phyloP scores from a whole-genome alignment of 768 basidiomycete species.

The Tulasnella sp. region DNA sequence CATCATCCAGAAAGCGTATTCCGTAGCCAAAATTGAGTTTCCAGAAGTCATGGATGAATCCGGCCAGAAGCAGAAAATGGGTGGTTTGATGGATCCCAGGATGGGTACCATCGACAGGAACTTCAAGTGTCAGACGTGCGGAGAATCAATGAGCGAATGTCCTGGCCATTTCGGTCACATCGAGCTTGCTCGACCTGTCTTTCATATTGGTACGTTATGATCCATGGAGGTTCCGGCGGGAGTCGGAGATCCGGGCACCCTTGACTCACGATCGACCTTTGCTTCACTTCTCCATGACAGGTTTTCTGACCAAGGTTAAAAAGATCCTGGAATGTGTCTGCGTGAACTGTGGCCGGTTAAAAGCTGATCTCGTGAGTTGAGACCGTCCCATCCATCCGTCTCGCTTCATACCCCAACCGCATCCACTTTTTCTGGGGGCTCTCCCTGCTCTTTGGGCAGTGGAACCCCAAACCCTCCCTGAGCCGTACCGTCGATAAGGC shows the following conservation, averaged over 20 bases:
- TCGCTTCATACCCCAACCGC: constrained; percentile 79
- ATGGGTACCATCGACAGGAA: constrained; percentile 98
- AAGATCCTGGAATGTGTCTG: constrained; percentile 99
- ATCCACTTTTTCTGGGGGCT: constrained; percentile 97
- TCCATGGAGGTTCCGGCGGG: neutral
- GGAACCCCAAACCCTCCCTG: constrained; percentile 79
- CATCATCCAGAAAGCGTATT: constrained; percentile 82
- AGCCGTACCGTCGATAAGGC: constrained; percentile 54
- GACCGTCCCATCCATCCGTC: constrained; percentile 54
- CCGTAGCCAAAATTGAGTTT: constrained; percentile 96
- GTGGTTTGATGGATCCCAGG: constrained; percentile 94
- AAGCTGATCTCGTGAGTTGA: constrained; percentile 92
- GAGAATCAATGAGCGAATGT: constrained; percentile 99
- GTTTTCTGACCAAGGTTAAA: constrained; percentile 98
- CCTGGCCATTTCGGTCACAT: constrained; percentile 99
- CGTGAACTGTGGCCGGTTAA: constrained; percentile 96
- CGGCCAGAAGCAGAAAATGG: constrained; percentile 80
- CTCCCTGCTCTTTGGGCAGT: constrained; percentile 74
- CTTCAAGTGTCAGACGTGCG: constrained; percentile 99
- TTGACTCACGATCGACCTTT: neutral
- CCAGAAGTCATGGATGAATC: constrained; percentile 98
- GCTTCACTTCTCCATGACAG: constrained; percentile 33
- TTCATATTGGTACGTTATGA: constrained; percentile 73
- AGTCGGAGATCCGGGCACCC: neutral
- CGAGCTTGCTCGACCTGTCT: constrained; percentile 93